Base-by-base conservation (phyloP, 2,329 filamentous ascomycete genomes). In the Trichoderma guizhouense region DNA sequence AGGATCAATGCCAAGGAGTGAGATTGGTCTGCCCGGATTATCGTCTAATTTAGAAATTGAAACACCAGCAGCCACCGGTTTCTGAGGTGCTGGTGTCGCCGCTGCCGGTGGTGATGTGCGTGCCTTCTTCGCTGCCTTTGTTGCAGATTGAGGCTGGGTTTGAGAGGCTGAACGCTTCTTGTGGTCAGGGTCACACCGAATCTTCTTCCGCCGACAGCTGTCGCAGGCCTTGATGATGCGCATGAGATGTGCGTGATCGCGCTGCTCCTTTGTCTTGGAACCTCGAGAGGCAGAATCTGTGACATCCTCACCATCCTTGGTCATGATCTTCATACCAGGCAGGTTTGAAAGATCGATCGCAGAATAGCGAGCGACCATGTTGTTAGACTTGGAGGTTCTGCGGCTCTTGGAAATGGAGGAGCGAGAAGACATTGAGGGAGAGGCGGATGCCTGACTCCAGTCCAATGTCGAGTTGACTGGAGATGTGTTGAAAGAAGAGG, bases 171-270 rank as follows among this genome's bases (percentile, higher is more conserved):
- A 74, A 32, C 83, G 80, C 81, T 85, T 85, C 83, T 85, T 87
- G 79, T 90, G 88, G 80, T 85, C 87, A 3, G 88, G 88, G 74
- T 89, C 87, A 77, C 88, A 90, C 60, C 88, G 86, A 53, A 88
- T 84, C 86, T 91, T 91, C 85, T 90, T 91, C 78, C 83, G 84
- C 73, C 84, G 83, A 82, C 89, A 91, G 73, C 83, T 82, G 57
- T 90, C 87, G 78, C 89, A 91, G n/a, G 89, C 89, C 82, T 90
- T 90, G 78, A 91, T 88, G 77, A 89, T 89, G 72, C 89, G 84
- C 87, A 91, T 91, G 61, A 91, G 81, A 75, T 90, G 89, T 7
- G 89, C 89, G 77, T 91, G 89, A 68, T 91, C 89, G 39, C 89
- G 86, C 82, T 91, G 89, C 82, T 91, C 89, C 83, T 89, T 90